Base-by-base conservation (phyloP, 2,329 filamentous ascomycete species). In the Chaetothyriales sp. region DNA sequence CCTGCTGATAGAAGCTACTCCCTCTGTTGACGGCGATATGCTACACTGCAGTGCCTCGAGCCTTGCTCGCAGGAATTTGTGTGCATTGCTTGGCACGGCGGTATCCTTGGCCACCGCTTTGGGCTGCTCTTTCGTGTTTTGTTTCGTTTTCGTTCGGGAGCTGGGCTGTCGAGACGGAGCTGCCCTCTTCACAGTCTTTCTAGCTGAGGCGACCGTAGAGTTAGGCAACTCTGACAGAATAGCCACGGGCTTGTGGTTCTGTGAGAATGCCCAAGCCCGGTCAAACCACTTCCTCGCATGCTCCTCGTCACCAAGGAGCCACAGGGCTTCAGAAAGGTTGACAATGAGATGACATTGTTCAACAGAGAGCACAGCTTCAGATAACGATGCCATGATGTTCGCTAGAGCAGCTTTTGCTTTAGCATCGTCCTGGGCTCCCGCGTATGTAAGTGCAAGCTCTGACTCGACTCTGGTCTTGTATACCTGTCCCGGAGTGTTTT, bases 341-440 rank as follows among this genome's bases (percentile, higher is more conserved):
- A 39, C 10, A 2, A 15, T 39, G 32, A 15, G 3, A 15, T 39
- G 32, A 15, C 32, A 39, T 39, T 39, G 32, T 15, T 39, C 32
- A 39, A 39, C 15, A 39, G 32, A 39, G 32, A 39, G 10, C 32
- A 39, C 32, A 39, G 32, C 32, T 12, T 39, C 51, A 79, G 67
- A 42, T 69, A 58, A 19, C 71, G 64, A 18, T 71, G 56, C 58
- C 76, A 28, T 22, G 18, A 28, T n/a, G 18, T 43, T 49, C 2
- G 25, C n/a, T 26, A 49, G 8, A 15, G 20, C 15, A 39, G 43
- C 15, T 22, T 19, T 46, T 28, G 19, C 43, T n/a, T 15, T 20
- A 19, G 43, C 12, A 9, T 20, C 22, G 43, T 45, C 18, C n/a
- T 45, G 18, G n/a, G 54, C 56, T 19, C 50, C 50, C 19, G 56